Base-by-base conservation (phyloP, 1,284 basidiomycete genomes). In the Malassezia nana region DNA sequence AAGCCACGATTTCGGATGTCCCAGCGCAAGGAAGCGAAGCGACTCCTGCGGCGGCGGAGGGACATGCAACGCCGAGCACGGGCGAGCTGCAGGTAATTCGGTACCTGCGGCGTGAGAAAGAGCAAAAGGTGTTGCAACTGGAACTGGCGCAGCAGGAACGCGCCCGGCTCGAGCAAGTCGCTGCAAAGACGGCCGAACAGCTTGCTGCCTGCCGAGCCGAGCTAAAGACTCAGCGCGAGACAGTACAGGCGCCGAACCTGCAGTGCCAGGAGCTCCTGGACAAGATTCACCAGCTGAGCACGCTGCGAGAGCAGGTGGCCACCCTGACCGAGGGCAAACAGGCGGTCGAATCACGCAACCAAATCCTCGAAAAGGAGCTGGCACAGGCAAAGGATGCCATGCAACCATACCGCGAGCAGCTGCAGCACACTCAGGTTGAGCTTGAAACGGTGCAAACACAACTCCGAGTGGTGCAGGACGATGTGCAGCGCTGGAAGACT, bases 61-160 rank as follows among this genome's bases (percentile, higher is more conserved):
- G 20, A 26, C n/a, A 20, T 9, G 40, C 38, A 31, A 51, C 51
- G 0, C 48, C 58, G 2, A 55, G 57, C 22, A 44, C 58, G 20
- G 64, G 67, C 4, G 67, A 71, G 54, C 77, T 91, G 15, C 84
- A 84, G 30, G 84, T 92, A 16, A 84, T 91, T 42, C 79, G 83
- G 1, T 89, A 86, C 74, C 77, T 91, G 29, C 82, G 88, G 25
- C 86, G 85, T 65, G 88, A 91, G 77, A 89, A 90, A 76, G 87
- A 90, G 69, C 87, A 90, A 51, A 84, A 86, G 35, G 87, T 90
- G 60, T 79, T 90, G 31, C 86, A 91, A 65, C 79, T 88, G 39
- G 86, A 90, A 65, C 80, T 91, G 48, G 81, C 82, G 77, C 87
- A 87, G 76, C 86, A 89, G 69, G 88, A 91, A 75, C 85, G 80